phyloP scores from a whole-genome alignment of 2,329 filamentous ascomycete genomes.

The Corynespora cassiicola region DNA sequence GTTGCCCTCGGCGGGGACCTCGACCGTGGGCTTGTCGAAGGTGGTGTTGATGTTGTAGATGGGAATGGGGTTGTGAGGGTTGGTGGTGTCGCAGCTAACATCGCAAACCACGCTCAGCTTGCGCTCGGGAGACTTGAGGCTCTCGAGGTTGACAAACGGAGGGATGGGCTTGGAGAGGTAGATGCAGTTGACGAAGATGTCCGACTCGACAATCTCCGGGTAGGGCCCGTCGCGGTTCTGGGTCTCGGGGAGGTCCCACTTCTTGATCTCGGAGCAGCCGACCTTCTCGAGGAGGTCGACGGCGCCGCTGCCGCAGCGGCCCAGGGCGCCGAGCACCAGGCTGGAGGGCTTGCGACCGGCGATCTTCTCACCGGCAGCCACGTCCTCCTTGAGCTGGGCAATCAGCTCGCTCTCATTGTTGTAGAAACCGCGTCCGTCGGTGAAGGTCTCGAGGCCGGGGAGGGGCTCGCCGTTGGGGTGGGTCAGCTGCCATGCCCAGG shows the following conservation, averaged over 20 bases:
- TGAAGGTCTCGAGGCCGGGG: constrained; percentile 65
- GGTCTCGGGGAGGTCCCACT: constrained; percentile 84
- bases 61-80: constrained; percentile 75
- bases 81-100: constrained; percentile 71
- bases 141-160: constrained; percentile 77
- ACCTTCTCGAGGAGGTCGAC: constrained; percentile 79
- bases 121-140: constrained; percentile 71
- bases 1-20: constrained; percentile 67
- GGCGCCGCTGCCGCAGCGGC: constrained; percentile 84
- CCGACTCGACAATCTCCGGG: constrained; percentile 73
- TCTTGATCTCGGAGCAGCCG: constrained; percentile 73
- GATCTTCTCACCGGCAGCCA: constrained; percentile 71
- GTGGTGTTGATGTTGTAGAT: constrained; percentile 87
- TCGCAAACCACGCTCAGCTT: constrained; percentile 71
- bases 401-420: constrained; percentile 78
- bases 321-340: constrained; percentile 80
- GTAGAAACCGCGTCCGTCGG: constrained; percentile 62
- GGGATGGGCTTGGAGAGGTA: constrained; percentile 82
- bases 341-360: constrained; percentile 73
- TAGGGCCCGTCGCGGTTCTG: constrained; percentile 70
- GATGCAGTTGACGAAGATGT: constrained; percentile 64
- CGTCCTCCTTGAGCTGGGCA: constrained; percentile 72
- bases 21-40: constrained; percentile 85
- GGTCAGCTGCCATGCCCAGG: constrained; percentile 82
- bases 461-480: constrained; percentile 71